Evolutionary conservation across 768 basidiomycete species (phyloP).

Genomic region (Udeniomyces megalosporus): DNA sequence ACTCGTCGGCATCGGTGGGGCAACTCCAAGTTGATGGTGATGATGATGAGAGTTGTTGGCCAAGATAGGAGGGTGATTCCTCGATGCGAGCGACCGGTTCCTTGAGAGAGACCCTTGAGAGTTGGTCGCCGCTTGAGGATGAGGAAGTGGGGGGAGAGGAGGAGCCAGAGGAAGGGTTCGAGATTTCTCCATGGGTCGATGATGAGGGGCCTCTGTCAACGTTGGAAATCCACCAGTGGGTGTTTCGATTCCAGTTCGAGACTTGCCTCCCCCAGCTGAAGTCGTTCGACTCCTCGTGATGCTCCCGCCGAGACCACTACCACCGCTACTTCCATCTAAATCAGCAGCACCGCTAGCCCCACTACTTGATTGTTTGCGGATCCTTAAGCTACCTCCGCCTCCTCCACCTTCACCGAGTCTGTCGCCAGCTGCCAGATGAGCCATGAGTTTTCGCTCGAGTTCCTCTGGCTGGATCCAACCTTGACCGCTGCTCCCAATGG

Average conservation of each 20-base stretch:
- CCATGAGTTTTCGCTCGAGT: conserved; percentile 9
- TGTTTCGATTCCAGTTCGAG: too few species aligned
- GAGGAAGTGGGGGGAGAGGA: neutral
- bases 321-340: too few species aligned
- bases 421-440: neutral
- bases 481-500: too few species aligned
- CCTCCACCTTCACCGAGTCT: neutral
- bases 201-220: too few species aligned
- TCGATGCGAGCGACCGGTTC: neutral
- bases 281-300: too few species aligned
- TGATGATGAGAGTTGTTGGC: neutral
- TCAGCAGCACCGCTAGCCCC: too few species aligned
- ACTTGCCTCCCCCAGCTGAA: too few species aligned
- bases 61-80: neutral
- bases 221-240: too few species aligned
- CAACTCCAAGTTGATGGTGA: neutral
- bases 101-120: neutral
- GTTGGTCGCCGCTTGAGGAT: neutral
- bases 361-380: too few species aligned
- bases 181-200: neutral
- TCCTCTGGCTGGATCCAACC: neutral
- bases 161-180: neutral
- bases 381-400: neutral
- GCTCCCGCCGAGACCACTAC: too few species aligned
- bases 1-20: too few species aligned